These are phyloP conservation scores for Cunninghamia lanceolata DNA, from an alignment of 75 land plant genomes.

Conservation along the genomic window DNA sequence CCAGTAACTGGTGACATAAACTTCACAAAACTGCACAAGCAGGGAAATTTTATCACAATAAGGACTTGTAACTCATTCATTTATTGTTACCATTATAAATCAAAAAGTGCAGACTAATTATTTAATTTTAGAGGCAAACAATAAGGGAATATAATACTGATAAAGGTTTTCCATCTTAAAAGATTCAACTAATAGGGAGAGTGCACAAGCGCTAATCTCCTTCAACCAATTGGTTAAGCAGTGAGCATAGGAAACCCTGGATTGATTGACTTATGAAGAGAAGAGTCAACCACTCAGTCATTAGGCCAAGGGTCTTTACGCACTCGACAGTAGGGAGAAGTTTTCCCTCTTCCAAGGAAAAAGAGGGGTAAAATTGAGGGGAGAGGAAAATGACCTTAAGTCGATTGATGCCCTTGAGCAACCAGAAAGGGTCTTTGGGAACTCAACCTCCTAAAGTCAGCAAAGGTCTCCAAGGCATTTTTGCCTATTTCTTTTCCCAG, in stretches of 20 bases:
- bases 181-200: background rate
- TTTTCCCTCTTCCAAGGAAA: background rate
- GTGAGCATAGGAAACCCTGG: background rate
- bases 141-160: background rate
- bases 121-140: background rate
- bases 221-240: background rate
- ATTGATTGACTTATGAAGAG: background rate
- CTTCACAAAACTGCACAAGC: conserved; percentile 78
- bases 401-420: background rate
- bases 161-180: background rate
- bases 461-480: background rate
- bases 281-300: background rate
- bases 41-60: background rate
- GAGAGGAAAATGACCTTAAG: background rate
- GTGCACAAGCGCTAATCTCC: background rate
- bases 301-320: background rate
- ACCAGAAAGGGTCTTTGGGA: background rate
- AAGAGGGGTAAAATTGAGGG: background rate
- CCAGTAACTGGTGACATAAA: conserved; percentile 84
- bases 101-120: background rate
- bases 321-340: background rate
- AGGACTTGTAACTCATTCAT: background rate
- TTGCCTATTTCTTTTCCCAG: background rate
- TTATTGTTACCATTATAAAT: background rate
- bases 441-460: background rate